Percentiles rank a stretch among this genome's conserved stretches.
phyloP scores from a whole-genome alignment of 805 yeast genomes.

The Lipomyces kockii region DNA sequence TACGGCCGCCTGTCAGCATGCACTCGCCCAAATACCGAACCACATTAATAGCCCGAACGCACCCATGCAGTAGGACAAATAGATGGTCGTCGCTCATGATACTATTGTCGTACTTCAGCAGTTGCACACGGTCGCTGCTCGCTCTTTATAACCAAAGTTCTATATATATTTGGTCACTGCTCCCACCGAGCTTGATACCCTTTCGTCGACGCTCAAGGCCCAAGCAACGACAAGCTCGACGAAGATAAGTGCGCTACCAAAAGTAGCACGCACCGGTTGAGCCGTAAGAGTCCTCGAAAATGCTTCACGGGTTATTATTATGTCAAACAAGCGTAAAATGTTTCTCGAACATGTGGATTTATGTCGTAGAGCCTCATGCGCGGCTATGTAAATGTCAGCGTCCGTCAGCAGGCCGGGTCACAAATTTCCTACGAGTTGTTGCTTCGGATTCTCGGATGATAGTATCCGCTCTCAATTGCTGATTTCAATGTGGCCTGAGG shows the following conservation, averaged over 20 bases:
- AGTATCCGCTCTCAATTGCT: too few relatives aligned
- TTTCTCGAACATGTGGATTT: too few relatives aligned
- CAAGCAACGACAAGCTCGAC: too few relatives aligned
- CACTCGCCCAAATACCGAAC: background rate
- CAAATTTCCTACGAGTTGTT: background rate
- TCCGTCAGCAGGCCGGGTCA: background rate
- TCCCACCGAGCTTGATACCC: background rate
- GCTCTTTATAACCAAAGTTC: background rate
- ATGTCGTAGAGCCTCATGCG: background rate
- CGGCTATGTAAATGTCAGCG: background rate
- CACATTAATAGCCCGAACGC: slow-evolving; percentile 40
- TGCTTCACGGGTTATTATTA: background rate
- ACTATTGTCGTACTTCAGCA: background rate
- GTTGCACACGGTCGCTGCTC: background rate
- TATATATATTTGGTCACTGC: background rate
- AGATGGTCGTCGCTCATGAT: slow-evolving; percentile 52
- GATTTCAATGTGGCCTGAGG: too few relatives aligned
- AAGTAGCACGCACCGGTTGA: too few relatives aligned
- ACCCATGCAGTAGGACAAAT: slow-evolving; percentile 77
- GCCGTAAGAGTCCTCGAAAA: too few relatives aligned
- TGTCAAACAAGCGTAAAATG: background rate
- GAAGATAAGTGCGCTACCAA: too few relatives aligned
- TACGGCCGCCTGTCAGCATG: slow-evolving; percentile 18
- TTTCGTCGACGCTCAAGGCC: too few relatives aligned
- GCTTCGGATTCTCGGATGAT: too few relatives aligned